Percentiles rank a stretch among this genome's conserved stretches.
Conservation (phyloP, 768 basidiomycete species). For the Guyanaporus albipodus region DNA sequence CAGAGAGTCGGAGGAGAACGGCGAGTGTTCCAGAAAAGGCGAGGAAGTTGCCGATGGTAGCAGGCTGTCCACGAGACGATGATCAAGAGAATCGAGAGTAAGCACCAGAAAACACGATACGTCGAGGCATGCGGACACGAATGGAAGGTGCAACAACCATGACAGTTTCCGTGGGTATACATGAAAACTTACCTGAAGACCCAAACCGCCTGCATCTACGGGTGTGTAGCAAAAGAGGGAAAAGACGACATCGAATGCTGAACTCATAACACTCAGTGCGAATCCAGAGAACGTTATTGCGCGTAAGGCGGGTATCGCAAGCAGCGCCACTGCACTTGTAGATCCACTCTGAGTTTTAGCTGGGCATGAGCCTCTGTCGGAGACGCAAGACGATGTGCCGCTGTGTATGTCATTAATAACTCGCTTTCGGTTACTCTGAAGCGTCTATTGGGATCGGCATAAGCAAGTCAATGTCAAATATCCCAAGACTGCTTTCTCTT, state of each 20-base stretch:
- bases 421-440: too few species aligned
- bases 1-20: slow-evolving; percentile 44
- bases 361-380: not conserved
- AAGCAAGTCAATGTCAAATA: not conserved
- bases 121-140: too few species aligned
- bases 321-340: slow-evolving; percentile 32
- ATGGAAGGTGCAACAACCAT: too few species aligned
- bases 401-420: not conserved
- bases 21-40: too few species aligned
- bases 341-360: slow-evolving; percentile 10
- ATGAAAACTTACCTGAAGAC: slow-evolving; percentile 48
- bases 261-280: slow-evolving; percentile 49
- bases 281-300: slow-evolving; percentile 49
- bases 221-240: slow-evolving; percentile 63
- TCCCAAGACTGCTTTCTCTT: too few species aligned
- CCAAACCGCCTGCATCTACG: slow-evolving; percentile 50
- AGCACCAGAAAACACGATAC: too few species aligned
- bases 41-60: too few species aligned
- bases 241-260: slow-evolving; percentile 60
- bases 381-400: not conserved
- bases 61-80: too few species aligned
- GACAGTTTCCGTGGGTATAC: too few species aligned
- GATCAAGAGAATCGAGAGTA: too few species aligned
- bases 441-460: not conserved
- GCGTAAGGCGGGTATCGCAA: slow-evolving; percentile 49